Evolutionary conservation across 495 filamentous ascomycete genomes (phyloP).

Genomic region (Cladorrhinum samala): DNA sequence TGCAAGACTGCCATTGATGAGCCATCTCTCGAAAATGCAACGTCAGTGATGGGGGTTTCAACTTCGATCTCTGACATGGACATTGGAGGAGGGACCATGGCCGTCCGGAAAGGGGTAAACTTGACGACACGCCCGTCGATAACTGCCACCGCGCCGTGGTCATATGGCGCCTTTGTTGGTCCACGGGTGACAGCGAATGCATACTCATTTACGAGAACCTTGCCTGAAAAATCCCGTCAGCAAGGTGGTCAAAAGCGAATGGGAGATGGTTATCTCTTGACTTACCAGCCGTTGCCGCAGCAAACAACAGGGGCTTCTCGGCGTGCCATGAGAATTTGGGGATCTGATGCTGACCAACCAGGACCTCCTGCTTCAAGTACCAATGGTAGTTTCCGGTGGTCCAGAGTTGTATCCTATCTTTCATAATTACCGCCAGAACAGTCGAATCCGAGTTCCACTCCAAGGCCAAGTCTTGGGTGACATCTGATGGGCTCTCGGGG

Average conservation of each 20-base stretch:
- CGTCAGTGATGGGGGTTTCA: constrained; percentile 60
- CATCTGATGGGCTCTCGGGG: constrained; percentile 47
- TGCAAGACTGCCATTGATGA: constrained; percentile 69
- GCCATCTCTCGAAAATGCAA: constrained; percentile 61
- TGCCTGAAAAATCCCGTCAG: constrained; percentile 36
- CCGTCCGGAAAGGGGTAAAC: constrained; percentile 73
- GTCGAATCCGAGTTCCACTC: constrained; percentile 89
- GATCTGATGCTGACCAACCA: constrained; percentile 26
- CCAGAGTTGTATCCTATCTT: constrained; percentile 83
- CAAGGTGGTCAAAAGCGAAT: too few relatives aligned
- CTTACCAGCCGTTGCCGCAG: constrained; percentile 42
- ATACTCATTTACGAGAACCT: constrained; percentile 61
- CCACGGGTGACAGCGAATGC: constrained; percentile 60
- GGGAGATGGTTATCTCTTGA: too few relatives aligned
- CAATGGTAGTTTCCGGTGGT: constrained; percentile 96
- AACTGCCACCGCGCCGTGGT: constrained; percentile 78
- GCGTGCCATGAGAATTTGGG: constrained; percentile 63
- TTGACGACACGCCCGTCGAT: constrained; percentile 79
- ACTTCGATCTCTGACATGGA: constrained; percentile 66
- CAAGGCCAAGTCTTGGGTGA: constrained; percentile 55
- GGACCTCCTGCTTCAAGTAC: constrained; percentile 93
- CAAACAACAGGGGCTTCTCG: constrained; percentile 66
- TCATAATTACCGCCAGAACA: constrained; percentile 73
- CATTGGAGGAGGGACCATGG: constrained; percentile 92
- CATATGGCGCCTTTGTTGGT: constrained; percentile 62